Base-by-base conservation (phyloP, 177 flowering plant species). In the Vitis hybrid region DNA sequence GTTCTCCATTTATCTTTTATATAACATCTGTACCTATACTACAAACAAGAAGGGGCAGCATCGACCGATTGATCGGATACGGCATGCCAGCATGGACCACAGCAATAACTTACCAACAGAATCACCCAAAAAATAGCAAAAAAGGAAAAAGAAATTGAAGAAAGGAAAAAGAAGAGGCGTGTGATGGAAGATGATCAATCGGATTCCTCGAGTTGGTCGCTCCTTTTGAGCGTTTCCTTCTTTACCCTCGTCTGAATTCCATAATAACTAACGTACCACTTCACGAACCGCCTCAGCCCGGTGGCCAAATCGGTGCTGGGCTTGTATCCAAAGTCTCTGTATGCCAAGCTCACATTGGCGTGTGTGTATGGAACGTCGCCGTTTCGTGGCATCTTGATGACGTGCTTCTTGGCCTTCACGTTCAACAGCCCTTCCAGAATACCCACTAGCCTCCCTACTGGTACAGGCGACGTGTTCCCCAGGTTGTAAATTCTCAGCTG, bases 321-420 rank as follows among this genome's bases (percentile, higher is more conserved):
- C 76, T 83, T 90, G 76, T 94, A 93, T 63, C 94, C 98, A 69
- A 94, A 91, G 50, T 93, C 98, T 63, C 57, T 74, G 11, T 65
- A 75, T 1, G 98, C 99, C 79, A 83, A 56, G 78, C 87, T 95
- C 52, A 95, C 97, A 64, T 95, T 95, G 2, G 99, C 99, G 58
- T 95, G 99, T 1, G 99, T 95, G 80, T 13, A 95, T 1, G 98
- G 98, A 19, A 95, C 99, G 74, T 95, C 99, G 1, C 99, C 99
- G 63, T 95, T 95, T 49, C 94, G 64, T 0, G 99, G 99, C 98
- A 95, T 91, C 81, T 73, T 91, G 59, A 93, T 80, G 68, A 92
- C 86, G 34, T 82, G 83, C 77, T 90, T 93, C 82, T 88, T 90
- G 0, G 98, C 98, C 67, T 90, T 93, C 39, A 84, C 81, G 7